Percentiles rank a stretch among this genome's conserved stretches.
Evolutionary conservation across 1,284 basidiomycete genomes (phyloP).

Genomic region (Leccinum fuscescens): DNA sequence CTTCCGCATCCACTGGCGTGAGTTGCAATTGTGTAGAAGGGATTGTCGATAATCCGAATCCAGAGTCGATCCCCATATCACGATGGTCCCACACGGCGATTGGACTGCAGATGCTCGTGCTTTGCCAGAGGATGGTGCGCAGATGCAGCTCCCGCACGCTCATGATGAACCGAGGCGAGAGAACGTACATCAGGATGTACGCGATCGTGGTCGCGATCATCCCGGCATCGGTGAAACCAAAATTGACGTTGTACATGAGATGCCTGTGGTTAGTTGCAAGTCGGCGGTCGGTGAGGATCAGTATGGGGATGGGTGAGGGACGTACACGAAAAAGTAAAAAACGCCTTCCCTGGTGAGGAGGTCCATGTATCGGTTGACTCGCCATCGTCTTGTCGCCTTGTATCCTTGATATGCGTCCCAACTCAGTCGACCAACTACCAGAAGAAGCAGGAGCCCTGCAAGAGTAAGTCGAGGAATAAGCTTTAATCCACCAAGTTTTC

Average conservation of each 20-base stretch:
- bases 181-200: slow-evolving; percentile 10
- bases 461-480: slow-evolving; percentile 18
- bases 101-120: neutral
- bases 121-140: neutral
- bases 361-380: slow-evolving; percentile 14
- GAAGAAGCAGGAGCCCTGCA: slow-evolving; percentile 16
- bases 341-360: slow-evolving; percentile 17
- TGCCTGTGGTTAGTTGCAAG: slow-evolving; percentile 11
- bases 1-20: neutral
- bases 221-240: slow-evolving; percentile 1
- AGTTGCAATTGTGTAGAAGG: neutral
- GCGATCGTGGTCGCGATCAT: neutral
- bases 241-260: slow-evolving; percentile 15
- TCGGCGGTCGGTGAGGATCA: neutral
- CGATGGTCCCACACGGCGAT: neutral
- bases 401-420: slow-evolving; percentile 17
- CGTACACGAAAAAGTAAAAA: slow-evolving; percentile 22
- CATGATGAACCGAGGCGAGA: slow-evolving; percentile 24
- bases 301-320: neutral
- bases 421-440: slow-evolving; percentile 11
- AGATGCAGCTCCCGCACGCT: slow-evolving; percentile 16
- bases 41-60: neutral
- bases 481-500: slow-evolving; percentile 14
- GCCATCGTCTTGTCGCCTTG: slow-evolving; percentile 12
- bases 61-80: neutral